Conservation (phyloP, 2,329 filamentous ascomycete species). For the Leptodontidium sp. region DNA sequence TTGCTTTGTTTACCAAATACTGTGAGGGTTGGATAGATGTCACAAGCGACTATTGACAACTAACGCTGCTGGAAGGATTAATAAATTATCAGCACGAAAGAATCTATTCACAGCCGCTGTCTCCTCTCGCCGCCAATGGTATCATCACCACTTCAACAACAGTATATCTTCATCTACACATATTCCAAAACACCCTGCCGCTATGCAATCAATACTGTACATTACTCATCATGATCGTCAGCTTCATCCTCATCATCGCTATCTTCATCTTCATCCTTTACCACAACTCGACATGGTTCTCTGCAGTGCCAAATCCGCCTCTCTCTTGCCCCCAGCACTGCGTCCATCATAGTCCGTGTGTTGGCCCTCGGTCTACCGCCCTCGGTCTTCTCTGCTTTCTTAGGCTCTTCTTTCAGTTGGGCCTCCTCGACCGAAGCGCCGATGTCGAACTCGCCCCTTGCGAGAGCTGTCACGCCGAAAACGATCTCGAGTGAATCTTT, state of each 20-base stretch:
- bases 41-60: too few relatives aligned
- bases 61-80: background rate
- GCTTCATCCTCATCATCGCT: conserved; percentile 37
- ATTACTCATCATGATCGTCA: conserved; percentile 31
- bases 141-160: background rate
- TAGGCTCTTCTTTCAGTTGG: conserved; percentile 51
- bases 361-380: conserved; percentile 55
- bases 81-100: background rate
- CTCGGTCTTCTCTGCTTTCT: conserved; percentile 45
- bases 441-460: conserved; percentile 83
- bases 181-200: conserved; percentile 25
- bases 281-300: conserved; percentile 62
- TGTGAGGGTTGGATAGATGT: too few relatives aligned
- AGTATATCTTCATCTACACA: background rate
- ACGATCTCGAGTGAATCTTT: conserved; percentile 66
- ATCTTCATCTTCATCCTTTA: conserved; percentile 59
- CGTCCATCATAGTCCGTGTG: conserved; percentile 65
- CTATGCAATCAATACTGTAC: conserved; percentile 33
- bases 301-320: conserved; percentile 71
- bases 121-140: background rate
- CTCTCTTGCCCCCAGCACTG: conserved; percentile 65
- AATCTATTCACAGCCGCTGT: background rate
- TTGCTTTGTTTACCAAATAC: too few relatives aligned
- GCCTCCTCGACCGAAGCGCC: conserved; percentile 84
- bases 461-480: conserved; percentile 78